Conservation (phyloP, 2,329 filamentous ascomycete genomes). For the Shiraia bambusicola region DNA sequence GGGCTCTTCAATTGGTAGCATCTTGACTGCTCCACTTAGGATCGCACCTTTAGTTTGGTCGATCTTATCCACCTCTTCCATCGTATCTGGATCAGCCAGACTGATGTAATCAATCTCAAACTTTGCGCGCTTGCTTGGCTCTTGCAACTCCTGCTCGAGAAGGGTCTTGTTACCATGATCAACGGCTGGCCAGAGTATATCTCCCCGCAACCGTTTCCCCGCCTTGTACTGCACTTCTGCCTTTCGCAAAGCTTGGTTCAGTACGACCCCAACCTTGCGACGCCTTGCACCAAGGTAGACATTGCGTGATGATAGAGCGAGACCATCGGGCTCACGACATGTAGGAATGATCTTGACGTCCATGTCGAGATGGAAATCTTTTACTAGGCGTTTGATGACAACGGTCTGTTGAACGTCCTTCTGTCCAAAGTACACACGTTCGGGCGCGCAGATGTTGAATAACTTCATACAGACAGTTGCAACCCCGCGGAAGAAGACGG, state of each 20-base stretch:
- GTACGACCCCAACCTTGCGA: constrained; percentile 69
- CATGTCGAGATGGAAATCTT: constrained; percentile 80
- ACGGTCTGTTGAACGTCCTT: constrained; percentile 98
- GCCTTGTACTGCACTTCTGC: constrained; percentile 67
- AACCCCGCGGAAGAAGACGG: constrained; percentile 95
- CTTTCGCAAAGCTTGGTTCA: constrained; percentile 68
- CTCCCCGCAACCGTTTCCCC: constrained; percentile 58
- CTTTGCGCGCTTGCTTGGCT: constrained; percentile 61
- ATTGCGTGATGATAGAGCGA: constrained; percentile 91
- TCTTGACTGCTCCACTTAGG: constrained; percentile 86
- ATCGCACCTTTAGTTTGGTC: constrained; percentile 74
- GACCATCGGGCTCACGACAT: constrained; percentile 72
- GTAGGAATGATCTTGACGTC: constrained; percentile 75
- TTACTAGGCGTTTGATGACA: constrained; percentile 81
- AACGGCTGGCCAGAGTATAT: constrained; percentile 72
- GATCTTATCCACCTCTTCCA: constrained; percentile 74
- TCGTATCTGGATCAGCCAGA: constrained; percentile 78
- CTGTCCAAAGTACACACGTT: constrained; percentile 89
- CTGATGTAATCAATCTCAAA: constrained; percentile 94
- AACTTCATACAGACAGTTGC: constrained; percentile 95
- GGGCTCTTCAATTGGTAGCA: constrained; percentile 75
- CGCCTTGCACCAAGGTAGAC: constrained; percentile 82
- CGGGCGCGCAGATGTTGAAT: constrained; percentile 78
- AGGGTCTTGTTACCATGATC: constrained; percentile 58
- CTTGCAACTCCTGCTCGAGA: constrained; percentile 62